Percentiles rank a stretch among this genome's conserved stretches.
Evolutionary conservation across 2,329 filamentous ascomycete genomes (phyloP).

Genomic region (Macrophomina pseudophaseolina): DNA sequence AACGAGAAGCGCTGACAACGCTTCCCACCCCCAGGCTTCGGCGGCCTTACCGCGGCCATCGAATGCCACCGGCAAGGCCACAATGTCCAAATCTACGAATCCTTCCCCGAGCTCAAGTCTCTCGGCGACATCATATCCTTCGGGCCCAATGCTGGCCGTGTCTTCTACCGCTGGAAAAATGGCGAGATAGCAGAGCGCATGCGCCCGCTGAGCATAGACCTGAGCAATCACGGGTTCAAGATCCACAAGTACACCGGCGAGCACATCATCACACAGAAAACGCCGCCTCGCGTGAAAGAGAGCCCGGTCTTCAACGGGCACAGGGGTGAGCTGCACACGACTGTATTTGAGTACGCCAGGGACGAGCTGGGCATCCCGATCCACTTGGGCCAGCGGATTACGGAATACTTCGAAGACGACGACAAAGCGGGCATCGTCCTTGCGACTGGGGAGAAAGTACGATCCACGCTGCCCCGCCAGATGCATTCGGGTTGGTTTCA

Average conservation of each 20-base stretch:
- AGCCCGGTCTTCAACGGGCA: slow-evolving; percentile 66
- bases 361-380: slow-evolving; percentile 62
- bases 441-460: slow-evolving; percentile 53
- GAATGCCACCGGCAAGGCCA: slow-evolving; percentile 68
- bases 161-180: slow-evolving; percentile 64
- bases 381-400: slow-evolving; percentile 57
- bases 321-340: slow-evolving; percentile 63
- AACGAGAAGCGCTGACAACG: not conserved
- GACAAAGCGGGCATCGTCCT: slow-evolving; percentile 58
- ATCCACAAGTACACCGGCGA: slow-evolving; percentile 68
- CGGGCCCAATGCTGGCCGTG: slow-evolving; percentile 64
- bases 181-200: slow-evolving; percentile 56
- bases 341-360: slow-evolving; percentile 63
- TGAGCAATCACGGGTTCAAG: slow-evolving; percentile 61
- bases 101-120: slow-evolving; percentile 61
- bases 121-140: slow-evolving; percentile 69
- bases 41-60: slow-evolving; percentile 66
- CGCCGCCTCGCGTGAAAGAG: slow-evolving; percentile 50
- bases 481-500: not conserved
- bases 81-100: slow-evolving; percentile 63
- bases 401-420: slow-evolving; percentile 62
- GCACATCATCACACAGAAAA: slow-evolving; percentile 62
- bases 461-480: not conserved
- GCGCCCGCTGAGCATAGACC: slow-evolving; percentile 58
- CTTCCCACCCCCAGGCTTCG: slow-evolving; percentile 56